Base-by-base conservation (phyloP, 352 stramenopile species). In the Pythium monospermum region DNA sequence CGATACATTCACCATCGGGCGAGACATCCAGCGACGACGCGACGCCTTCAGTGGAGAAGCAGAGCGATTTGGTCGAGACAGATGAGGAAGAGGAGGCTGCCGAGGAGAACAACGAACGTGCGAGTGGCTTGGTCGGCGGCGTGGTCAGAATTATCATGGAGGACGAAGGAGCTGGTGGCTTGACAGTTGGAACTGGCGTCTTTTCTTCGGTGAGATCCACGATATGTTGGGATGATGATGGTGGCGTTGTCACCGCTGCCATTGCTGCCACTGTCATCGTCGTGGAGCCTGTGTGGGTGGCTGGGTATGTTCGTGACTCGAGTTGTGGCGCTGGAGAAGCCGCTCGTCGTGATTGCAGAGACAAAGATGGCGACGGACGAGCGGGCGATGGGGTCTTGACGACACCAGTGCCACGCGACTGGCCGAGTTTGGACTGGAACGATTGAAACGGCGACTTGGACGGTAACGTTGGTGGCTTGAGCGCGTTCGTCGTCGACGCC, bases 361-460 rank as follows among this genome's bases (percentile, higher is more conserved):
- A n/a, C n/a, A n/a, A n/a, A n/a, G n/a, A n/a, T 2, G 44, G 49
- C 2, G 50, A 46, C 5, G 44, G 37, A 6, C 46, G 49, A 6
- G 50, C 49, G 3, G 49, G 57, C 7, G 48, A 57, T n/a, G 57
- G 49, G 23, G 51, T 60, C 30, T 41, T 53, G 18, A 55, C 36
- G 15, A 59, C 49, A 48, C 32, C 51, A 15, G 22, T 26, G 28
- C 36, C 40, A 22, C 42, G 25, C 44, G 53, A 33, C 42, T 67
- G 19, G 0, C 35, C 53, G 26, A 86, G 66, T 53, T 91, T 91
- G 41, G 72, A 80, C 49, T 89, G 80, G 51, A 91, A 87, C 19
- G 80, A 91, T 55, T 86, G 73, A 55, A 89, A 91, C 10, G 80
- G 80, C 2, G 80, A 89, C 49, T 87, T 89, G 3, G 75, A 55